phyloP scores from a whole-genome alignment of 2,329 filamentous ascomycete genomes.

The Rutstroemia sp. region DNA sequence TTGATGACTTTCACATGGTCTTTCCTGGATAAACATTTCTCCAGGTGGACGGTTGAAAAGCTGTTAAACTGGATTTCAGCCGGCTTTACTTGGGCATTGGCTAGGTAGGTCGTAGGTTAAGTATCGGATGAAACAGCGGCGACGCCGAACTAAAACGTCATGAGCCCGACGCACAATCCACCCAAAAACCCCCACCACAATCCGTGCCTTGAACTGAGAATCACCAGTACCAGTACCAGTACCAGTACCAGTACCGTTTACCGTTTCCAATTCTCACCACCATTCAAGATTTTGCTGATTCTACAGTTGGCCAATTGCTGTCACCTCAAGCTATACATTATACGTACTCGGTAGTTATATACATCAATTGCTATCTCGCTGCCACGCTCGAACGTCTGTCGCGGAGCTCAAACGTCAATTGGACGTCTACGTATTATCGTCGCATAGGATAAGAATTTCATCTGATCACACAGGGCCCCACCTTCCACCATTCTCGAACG shows the following conservation, averaged over 20 bases:
- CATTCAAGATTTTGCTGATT: background rate
- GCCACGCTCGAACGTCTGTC: no score
- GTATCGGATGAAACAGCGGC: background rate
- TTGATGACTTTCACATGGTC: no score
- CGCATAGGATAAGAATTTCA: background rate
- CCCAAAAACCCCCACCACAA: background rate
- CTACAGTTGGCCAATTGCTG: background rate
- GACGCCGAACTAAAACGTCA: background rate
- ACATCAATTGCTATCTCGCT: no score
- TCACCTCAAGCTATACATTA: no score
- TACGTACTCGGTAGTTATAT: no score
- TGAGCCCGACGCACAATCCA: background rate
- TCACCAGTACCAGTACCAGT: background rate
- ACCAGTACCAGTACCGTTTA: no score
- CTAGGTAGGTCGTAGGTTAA: background rate
- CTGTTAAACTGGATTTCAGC: background rate
- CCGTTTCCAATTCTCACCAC: background rate
- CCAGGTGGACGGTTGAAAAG: no score
- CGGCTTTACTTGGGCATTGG: background rate
- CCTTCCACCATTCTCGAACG: background rate
- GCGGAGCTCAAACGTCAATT: no score
- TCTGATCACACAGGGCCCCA: constrained; percentile 2
- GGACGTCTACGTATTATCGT: no score
- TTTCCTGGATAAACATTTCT: background rate
- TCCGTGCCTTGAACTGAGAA: background rate